A percentile compares a stretch with the other conserved stretches of the same genome.
Evolutionary conservation across 441 rosid species (phyloP).

Genomic region (Geranium incanum): DNA sequence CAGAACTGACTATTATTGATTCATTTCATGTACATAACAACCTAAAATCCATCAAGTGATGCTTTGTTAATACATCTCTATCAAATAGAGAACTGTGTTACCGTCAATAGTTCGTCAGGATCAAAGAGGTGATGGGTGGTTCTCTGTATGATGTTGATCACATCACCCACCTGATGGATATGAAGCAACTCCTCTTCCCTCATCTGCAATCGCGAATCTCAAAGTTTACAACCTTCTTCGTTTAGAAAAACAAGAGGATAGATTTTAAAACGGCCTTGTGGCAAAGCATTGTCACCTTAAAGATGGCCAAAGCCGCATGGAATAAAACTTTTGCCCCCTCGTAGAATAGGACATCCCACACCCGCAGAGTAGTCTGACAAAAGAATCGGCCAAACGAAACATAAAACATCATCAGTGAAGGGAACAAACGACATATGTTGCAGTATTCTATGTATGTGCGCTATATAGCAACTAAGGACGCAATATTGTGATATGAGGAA

Average conservation of each 20-base stretch:
- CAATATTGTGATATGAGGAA: too few species aligned
- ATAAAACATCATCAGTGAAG: constrained; percentile 7
- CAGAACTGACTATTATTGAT: too few species aligned
- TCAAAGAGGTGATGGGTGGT: constrained; percentile 89
- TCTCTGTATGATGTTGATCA: constrained; percentile 71
- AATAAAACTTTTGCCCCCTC: constrained; percentile 96
- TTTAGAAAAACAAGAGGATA: not conserved
- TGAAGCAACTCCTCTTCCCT: constrained; percentile 78
- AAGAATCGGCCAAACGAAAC: not conserved
- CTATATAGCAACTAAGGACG: not conserved
- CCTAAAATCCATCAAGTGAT: not conserved
- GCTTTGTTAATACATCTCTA: not conserved
- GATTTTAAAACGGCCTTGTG: not conserved
- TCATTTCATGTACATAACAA: too few species aligned
- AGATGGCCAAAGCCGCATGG: constrained; percentile 92
- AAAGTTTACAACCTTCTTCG: too few species aligned
- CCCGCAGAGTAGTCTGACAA: constrained; percentile 82
- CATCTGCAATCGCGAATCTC: constrained; percentile 49
- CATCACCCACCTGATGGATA: constrained; percentile 91
- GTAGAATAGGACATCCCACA: constrained; percentile 93
- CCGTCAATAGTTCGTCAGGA: constrained; percentile 82
- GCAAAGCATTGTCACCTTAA: constrained; percentile 51
- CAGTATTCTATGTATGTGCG: not conserved
- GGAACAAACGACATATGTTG: constrained; percentile 8
- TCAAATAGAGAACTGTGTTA: constrained; percentile 25